Conservation (phyloP, 305 asterid species). For the Fraxinus paxiana region DNA sequence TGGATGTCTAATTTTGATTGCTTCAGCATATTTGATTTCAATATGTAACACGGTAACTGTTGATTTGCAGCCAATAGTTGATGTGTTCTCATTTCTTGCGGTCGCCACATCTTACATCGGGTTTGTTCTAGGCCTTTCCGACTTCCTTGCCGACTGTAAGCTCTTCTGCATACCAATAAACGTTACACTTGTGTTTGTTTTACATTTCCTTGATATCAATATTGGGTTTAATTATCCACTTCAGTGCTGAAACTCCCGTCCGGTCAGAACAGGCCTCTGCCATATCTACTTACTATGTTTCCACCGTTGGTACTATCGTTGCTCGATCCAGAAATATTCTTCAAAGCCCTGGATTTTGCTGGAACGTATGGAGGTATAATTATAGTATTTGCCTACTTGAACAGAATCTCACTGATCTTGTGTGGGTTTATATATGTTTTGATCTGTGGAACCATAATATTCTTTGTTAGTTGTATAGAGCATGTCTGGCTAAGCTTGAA, state of each 20-base stretch:
- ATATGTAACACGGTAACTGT: background rate
- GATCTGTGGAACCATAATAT: background rate
- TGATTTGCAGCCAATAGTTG: conserved; percentile 74
- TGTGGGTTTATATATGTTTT: background rate
- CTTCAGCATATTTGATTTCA: background rate
- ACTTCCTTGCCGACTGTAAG: conserved; percentile 89
- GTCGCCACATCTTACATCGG: conserved; percentile 81
- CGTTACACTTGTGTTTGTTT: background rate
- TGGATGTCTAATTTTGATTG: background rate
- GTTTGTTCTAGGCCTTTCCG: conserved; percentile 70
- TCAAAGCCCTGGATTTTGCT: conserved; percentile 91
- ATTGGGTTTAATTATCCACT: conserved; percentile 19
- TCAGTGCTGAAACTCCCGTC: conserved; percentile 79
- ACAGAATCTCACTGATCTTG: background rate
- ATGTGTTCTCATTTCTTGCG: conserved; percentile 73
- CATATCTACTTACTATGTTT: conserved; percentile 56
- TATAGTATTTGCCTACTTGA: background rate
- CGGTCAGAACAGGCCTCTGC: conserved; percentile 56
- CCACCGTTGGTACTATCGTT: conserved; percentile 71
- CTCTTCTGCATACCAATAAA: conserved; percentile 9
- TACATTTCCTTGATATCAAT: background rate
- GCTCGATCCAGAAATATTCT: conserved; percentile 85
- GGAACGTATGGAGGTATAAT: conserved; percentile 88
- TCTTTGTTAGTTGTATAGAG: background rate
- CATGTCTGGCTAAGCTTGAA: background rate